A percentile compares a stretch with the other conserved stretches of the same genome.
Evolutionary conservation across 805 yeast genomes (phyloP).

Genomic region (Maudiozyma saulgeensis): DNA sequence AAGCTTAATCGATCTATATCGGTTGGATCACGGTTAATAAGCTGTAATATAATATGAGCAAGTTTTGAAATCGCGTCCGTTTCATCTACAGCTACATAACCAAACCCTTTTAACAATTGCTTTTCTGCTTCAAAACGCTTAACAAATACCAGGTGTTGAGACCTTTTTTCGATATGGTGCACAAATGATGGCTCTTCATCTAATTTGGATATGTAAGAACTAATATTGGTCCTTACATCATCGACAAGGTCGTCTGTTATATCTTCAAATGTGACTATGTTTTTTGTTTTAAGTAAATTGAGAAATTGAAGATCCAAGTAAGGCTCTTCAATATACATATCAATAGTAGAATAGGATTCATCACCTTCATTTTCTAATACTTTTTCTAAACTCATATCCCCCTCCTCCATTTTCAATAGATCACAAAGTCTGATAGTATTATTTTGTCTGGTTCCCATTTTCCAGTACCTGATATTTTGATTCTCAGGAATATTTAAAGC

Average conservation of each 20-base stretch:
- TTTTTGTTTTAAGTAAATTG: conserved; percentile 9
- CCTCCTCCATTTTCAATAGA: conserved; percentile 24
- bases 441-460: conserved; percentile 58
- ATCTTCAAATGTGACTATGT: conserved; percentile 2
- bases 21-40: background rate
- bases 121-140: conserved; percentile 55
- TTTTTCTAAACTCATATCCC: conserved; percentile 38
- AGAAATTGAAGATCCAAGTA: conserved; percentile 21
- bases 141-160: conserved; percentile 35
- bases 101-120: conserved; percentile 54
- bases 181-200: conserved; percentile 7
- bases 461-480: conserved; percentile 47
- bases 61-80: conserved; percentile 34
- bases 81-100: conserved; percentile 46
- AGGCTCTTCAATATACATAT: conserved; percentile 60
- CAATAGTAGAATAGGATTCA: conserved; percentile 34
- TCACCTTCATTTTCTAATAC: conserved; percentile 29
- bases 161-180: conserved; percentile 6
- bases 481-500: conserved; percentile 32
- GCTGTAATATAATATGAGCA: conserved; percentile 15
- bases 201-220: conserved; percentile 1
- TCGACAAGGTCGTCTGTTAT: conserved; percentile 17
- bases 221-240: conserved; percentile 13
- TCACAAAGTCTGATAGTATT: conserved; percentile 57
- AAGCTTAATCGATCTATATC: conserved; percentile 13